Evolutionary conservation across 306 rosid genomes (phyloP), one percentile per base, ranked within the genome.

Genomic region (Boehmeria nivea): DNA sequence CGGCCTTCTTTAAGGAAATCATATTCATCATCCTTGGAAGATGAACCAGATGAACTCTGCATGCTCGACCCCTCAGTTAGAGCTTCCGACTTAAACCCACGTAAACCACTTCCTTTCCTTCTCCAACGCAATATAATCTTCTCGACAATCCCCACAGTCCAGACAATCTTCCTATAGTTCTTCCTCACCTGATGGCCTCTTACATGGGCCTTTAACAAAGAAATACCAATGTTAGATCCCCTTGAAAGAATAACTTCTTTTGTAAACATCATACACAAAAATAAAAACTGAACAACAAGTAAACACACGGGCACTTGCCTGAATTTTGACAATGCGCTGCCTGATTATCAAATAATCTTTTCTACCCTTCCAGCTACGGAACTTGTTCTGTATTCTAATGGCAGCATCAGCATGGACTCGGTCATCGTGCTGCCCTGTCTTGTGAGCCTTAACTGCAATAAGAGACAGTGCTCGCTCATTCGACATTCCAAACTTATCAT

Each of bases 131-230:
- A 56, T 60, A 89, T 81, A 57, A 83, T 59, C 72, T 89, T 89
- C 74, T 86, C 97, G 48, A 86, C 11, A n/a, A 89, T 86, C 66
- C 97, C 95, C 20, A 89, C 95, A 0, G 97, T 72, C 97, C 97
- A 86, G 31, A 70, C 37, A 40, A 89, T 71, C 78, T 81, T 83
- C 48, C 69, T 69, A 42, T 71, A 42, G 57, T 65, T 81, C 61
- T 81, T 89, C 77, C 97, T 78, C 33, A 83, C 94, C 78, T 89
- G 97, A 73, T 85, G 89, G 38, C 97, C 95, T 79, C 97, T 81
- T 38, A 83, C 95, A 55, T 81, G 94, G 63, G 97, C 97, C 95
- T 86, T 70, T 26, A 51, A 48, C 47, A 43, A 27, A 34, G 43
- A 67, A 53, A 45, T n/a, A 48, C 8, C 24, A 16, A 46, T 19